Conservation (phyloP, 495 filamentous ascomycete genomes). For the Symbiotaphrina buchneri region DNA sequence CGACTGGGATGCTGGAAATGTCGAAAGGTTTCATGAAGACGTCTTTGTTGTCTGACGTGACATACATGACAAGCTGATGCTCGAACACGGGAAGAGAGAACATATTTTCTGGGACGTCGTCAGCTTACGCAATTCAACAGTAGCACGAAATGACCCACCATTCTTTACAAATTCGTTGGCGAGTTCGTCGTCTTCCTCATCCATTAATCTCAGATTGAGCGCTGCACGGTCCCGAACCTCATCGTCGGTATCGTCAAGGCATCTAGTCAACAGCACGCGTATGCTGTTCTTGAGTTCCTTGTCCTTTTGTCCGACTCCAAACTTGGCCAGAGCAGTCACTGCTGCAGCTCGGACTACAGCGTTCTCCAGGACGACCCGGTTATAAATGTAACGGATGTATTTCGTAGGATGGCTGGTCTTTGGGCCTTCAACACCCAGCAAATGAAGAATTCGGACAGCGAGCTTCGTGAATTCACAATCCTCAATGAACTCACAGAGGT, state of each 20-base stretch:
- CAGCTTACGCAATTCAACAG: neutral
- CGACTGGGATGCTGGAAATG: slow-evolving; percentile 72
- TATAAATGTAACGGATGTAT: slow-evolving; percentile 99
- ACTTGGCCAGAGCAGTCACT: slow-evolving; percentile 88
- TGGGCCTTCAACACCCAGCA: slow-evolving; percentile 83
- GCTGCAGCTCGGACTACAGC: slow-evolving; percentile 88
- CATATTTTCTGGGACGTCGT: slow-evolving; percentile 26
- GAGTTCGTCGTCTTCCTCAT: slow-evolving; percentile 59
- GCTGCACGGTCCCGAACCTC: slow-evolving; percentile 94
- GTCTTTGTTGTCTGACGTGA: slow-evolving; percentile 69
- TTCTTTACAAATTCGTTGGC: slow-evolving; percentile 78
- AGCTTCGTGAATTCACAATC: slow-evolving; percentile 99
- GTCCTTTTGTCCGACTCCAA: slow-evolving; percentile 91
- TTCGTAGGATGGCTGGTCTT: slow-evolving; percentile 92
- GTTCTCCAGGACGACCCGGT: slow-evolving; percentile 93
- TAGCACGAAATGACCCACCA: slow-evolving; percentile 23
- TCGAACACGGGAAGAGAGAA: slow-evolving; percentile 91
- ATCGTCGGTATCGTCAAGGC: slow-evolving; percentile 92
- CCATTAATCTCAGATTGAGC: slow-evolving; percentile 74
- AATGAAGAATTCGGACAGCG: slow-evolving; percentile 81
- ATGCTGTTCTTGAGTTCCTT: slow-evolving; percentile 92
- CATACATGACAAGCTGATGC: slow-evolving; percentile 94
- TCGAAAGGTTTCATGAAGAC: slow-evolving; percentile 78
- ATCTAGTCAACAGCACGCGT: slow-evolving; percentile 74
- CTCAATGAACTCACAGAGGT: slow-evolving; percentile 97